phyloP scores from a whole-genome alignment of 1,139 yeast genomes.

The Yamadazyma sp. region DNA sequence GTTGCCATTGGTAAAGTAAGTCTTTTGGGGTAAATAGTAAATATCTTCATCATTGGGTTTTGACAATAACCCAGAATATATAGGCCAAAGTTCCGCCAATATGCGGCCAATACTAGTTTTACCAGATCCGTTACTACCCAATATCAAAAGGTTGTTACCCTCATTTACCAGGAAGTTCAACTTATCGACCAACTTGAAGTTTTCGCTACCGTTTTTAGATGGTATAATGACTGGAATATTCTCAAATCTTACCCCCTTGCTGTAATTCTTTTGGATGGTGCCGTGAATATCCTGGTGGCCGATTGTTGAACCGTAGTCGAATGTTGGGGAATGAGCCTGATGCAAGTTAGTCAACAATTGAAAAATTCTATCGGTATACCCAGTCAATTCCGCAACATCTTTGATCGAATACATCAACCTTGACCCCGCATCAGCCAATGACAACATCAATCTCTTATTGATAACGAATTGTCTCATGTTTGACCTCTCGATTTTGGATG shows the following conservation, averaged over 20 bases:
- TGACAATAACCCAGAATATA: conserved; percentile 78
- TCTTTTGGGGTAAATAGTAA: conserved; percentile 77
- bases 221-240: conserved; percentile 84
- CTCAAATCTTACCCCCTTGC: conserved; percentile 76
- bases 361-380: conserved; percentile 86
- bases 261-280: conserved; percentile 73
- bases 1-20: conserved; percentile 77
- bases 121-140: conserved; percentile 90
- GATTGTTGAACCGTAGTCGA: conserved; percentile 60
- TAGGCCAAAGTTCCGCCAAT: conserved; percentile 90
- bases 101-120: conserved; percentile 85
- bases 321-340: conserved; percentile 73
- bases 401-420: conserved; percentile 93
- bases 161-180: conserved; percentile 64
- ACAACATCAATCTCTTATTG: conserved; percentile 84
- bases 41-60: conserved; percentile 75
- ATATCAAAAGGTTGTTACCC: conserved; percentile 65
- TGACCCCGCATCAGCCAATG: conserved; percentile 96
- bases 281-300: conserved; percentile 65
- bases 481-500: conserved; percentile 32
- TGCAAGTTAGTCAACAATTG: conserved; percentile 73
- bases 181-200: conserved; percentile 52
- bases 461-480: conserved; percentile 89
- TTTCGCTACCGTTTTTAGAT: conserved; percentile 54
- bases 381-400: conserved; percentile 88